Evolutionary conservation across 352 stramenopile genomes (phyloP), one percentile per base, ranked within the genome.

Genomic region (Globisporangium uncinulatum): DNA sequence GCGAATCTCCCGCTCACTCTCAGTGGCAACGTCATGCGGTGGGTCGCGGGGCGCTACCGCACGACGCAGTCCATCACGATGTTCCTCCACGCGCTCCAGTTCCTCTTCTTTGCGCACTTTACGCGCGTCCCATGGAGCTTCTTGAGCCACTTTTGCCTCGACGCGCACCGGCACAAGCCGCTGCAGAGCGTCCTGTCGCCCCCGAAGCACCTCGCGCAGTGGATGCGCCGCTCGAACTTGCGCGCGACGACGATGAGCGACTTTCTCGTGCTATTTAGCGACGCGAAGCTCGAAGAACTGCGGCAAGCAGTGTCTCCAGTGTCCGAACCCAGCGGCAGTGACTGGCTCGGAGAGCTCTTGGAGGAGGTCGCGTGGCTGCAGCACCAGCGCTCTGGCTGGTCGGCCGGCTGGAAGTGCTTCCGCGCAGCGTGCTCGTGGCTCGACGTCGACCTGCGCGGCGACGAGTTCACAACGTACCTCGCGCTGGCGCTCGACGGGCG

Each of bases 321-420:
- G 10, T 11, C 21, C 11, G 50, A 49, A 3, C 48, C 56, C 54
- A 55, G 1, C 14, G 24, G 36, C 6, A 15, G 20, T 17, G 62
- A 73, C 11, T 81, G 70, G 64, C 67, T 76, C 20, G 43, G 39
- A 5, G 45, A 56, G 1, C 57, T 89, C 29, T 66, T 81, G 43
- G 51, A 41, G 10, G 76, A 73, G 21, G 37, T 88, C 8, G 17
- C 57, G 5, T 51, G 45, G 8, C 68, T 79, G 34, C 56, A 67
- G 1, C 43, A 57, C 6, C 51, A 55, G 32, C 79, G 66, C 8
- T 43, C 46, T 41, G 57, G 60, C 21, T 92, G 83, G 83, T 56
- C 64, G 1, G 59, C 73, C n/a, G 78, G 78, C 9, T 92, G 83
- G 83, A 69, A 77, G 29, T 89, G 78, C 51, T 88, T 92, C 58